A percentile compares a stretch with the other conserved stretches of the same genome.
phyloP scores from a whole-genome alignment of 106 monocot genomes.

The Apostasia shenzhenica region DNA sequence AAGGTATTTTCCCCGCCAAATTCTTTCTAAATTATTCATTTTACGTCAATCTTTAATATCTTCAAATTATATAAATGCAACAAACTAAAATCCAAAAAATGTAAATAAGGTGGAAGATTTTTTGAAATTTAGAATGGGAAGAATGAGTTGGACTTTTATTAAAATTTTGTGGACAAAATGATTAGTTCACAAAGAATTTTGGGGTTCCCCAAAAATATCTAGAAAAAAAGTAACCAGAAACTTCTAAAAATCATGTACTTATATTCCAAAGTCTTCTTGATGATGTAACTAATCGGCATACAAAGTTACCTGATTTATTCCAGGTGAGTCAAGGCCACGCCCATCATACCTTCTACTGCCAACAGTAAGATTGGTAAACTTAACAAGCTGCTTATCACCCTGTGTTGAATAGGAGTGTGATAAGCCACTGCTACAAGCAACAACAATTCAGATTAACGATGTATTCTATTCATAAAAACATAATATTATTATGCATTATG shows the following conservation, averaged over 20 bases:
- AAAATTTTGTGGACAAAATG: no score
- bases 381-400: conserved; percentile 57
- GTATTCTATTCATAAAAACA: no score
- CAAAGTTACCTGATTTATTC: conserved; percentile 44
- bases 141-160: no score
- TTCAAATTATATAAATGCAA: no score
- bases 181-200: no score
- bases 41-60: no score
- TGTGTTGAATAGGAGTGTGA: conserved; percentile 79
- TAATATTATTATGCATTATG: neutral
- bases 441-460: neutral
- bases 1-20: no score
- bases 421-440: conserved; percentile 47
- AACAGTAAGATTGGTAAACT: conserved; percentile 61
- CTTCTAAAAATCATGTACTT: no score
- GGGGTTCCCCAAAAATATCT: neutral
- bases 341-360: conserved; percentile 40
- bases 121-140: no score
- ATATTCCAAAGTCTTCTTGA: neutral
- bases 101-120: no score
- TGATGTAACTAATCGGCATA: neutral
- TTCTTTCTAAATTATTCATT: no score
- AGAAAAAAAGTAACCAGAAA: neutral
- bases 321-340: conserved; percentile 40
- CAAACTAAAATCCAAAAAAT: no score